Base-by-base conservation (phyloP, 768 basidiomycete species). In the Tulasnella sp. region DNA sequence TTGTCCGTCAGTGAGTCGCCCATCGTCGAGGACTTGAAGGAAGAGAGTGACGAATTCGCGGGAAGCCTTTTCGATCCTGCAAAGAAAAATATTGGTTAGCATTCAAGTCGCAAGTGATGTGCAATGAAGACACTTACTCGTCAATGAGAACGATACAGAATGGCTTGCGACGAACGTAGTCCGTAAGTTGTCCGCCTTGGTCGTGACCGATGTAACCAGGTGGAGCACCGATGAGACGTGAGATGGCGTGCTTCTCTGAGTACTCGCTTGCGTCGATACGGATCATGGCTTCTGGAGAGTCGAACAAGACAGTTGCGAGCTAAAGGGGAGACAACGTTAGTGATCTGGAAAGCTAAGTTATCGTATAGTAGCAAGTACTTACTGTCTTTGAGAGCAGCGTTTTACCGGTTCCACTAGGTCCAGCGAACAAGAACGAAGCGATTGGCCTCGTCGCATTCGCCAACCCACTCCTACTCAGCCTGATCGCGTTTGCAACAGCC, bases 241-340 rank as follows among this genome's bases (percentile, higher is more conserved):
- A 89, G 79, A 94, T 90, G 8, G 92, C 89, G 83, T 94, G 93
- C 84, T 90, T 91, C 81, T 95, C 95, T 24, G 95, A 96, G 86
- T 98, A 97, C 84, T 98, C 96, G 28, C 94, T 94, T 83, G 93
- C 95, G 83, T 98, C 97, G 83, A 98, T 91, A 76, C 96, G 92
- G 83, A 97, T 94, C 93, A 97, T 93, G 24, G 95, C 94, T 82
- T 96, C 92, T 12, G 94, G 91, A 11, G 95, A 96, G 86, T 97
- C 95, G 84, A 98, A 99, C 20, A 99, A 88, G 74, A 97, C 86
- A 3, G 90, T 91, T 0, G 97, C 97, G 80, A 99, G 93, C 93
- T 95, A 83, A 69, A 82, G 82, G 81, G 40, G 22, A n/a, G 8
- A 9, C 0, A 31, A 42, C 46, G 78, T 81, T 79, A 40, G 41